phyloP scores from a whole-genome alignment of 306 rosid genomes.

The Prunus dulcis region DNA sequence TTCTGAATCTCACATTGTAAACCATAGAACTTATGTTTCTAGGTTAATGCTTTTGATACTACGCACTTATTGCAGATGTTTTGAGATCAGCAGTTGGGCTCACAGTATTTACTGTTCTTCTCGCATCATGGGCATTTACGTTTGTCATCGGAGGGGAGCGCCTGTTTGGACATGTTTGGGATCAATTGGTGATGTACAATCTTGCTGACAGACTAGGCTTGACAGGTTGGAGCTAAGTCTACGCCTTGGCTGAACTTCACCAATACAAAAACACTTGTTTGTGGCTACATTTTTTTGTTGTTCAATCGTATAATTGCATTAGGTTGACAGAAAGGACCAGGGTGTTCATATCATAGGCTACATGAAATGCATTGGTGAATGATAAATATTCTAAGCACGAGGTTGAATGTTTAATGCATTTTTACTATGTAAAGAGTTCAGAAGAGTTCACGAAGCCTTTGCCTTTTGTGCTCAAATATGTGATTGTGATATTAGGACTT shows the following conservation, averaged over 20 bases:
- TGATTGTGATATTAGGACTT: not conserved
- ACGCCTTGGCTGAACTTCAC: not conserved
- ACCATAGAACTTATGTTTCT: not conserved
- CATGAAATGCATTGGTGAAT: not conserved
- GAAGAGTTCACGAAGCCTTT: not conserved
- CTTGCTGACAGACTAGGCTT: conserved; percentile 84
- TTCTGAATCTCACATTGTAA: not conserved
- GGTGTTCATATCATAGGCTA: not conserved
- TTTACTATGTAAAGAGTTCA: not conserved
- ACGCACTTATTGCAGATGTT: conserved; percentile 42
- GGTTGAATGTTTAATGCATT: not conserved
- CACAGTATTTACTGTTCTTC: conserved; percentile 46
- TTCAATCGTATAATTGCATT: not conserved
- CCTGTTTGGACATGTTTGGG: conserved; percentile 83
- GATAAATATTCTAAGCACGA: not conserved
- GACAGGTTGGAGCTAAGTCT: conserved; percentile 71
- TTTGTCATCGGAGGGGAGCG: conserved; percentile 77
- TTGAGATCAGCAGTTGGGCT: conserved; percentile 77
- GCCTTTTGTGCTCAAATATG: not conserved
- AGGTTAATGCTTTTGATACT: conserved; percentile 15
- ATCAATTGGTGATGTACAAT: conserved; percentile 81
- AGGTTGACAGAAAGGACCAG: not conserved
- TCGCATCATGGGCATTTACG: conserved; percentile 86
- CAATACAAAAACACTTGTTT: not conserved
- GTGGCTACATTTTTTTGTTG: not conserved